phyloP scores from a whole-genome alignment of 352 stramenopile genomes.

The Saprolegnia diclina region DNA sequence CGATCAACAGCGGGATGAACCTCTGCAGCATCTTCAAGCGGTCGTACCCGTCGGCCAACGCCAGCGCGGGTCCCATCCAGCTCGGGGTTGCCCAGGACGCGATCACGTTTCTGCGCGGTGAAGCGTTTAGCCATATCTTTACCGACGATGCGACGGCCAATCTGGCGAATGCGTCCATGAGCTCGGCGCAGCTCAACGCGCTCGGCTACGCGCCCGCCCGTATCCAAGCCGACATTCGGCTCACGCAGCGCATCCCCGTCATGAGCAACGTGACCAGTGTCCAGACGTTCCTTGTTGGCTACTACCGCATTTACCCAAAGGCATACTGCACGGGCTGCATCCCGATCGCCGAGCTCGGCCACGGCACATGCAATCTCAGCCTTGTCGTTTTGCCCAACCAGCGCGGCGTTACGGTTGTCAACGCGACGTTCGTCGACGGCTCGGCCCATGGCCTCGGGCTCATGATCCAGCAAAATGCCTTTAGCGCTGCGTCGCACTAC shows the following conservation, averaged over 20 bases:
- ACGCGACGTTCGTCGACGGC: not conserved
- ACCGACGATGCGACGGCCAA: constrained; percentile 10
- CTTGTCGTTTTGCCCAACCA: not conserved
- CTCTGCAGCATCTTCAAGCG: not conserved
- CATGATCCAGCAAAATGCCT: constrained; percentile 16
- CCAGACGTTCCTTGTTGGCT: not conserved
- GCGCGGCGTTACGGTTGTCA: not conserved
- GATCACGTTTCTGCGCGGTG: constrained; percentile 6
- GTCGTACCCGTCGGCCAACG: constrained; percentile 1
- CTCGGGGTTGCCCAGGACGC: constrained; percentile 1
- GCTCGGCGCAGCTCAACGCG: not conserved
- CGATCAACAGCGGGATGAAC: constrained; percentile 4
- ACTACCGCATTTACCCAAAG: constrained; percentile 17
- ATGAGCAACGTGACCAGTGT: not conserved
- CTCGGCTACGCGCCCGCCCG: not conserved
- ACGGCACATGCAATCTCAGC: constrained; percentile 16
- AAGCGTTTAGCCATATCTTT: not conserved
- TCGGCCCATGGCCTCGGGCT: constrained; percentile 1
- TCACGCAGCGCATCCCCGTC: not conserved
- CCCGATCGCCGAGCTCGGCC: constrained; percentile 10
- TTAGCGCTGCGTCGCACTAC: not conserved
- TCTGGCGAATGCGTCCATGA: not conserved
- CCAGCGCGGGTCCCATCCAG: not conserved
- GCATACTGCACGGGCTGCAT: constrained; percentile 26
- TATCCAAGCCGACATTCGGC: constrained; percentile 2